Base-by-base conservation (phyloP, 1,139 yeast species). In the Candida gigantensis region DNA sequence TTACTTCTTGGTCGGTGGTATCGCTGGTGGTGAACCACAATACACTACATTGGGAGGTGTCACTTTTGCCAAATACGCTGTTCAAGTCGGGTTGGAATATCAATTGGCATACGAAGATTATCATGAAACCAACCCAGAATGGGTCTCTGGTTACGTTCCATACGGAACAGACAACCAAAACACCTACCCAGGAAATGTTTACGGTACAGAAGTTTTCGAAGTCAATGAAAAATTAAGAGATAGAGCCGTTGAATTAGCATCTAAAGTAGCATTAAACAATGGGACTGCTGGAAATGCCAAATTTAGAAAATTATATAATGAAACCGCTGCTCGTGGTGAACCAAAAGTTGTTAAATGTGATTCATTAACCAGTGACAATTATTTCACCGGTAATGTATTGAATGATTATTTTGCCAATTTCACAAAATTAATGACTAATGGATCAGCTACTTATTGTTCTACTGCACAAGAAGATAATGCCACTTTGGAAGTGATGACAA, bases 391-490 rank as follows among this genome's bases (percentile, higher is more conserved):
- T 41, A 60, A 67, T 37, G 58, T 60, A 13, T 65, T 80, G 47
- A 73, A 70, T 44, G 74, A 76, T 49, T 65, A 77, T 48, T 77
- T 78, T 52, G 53, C 68, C 21, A 65, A 67, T 52, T 74, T 64
- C 51, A 69, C 82, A 23, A 45, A 51, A 19, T 51, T 78, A 46
- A 58, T 79, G 56, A 74, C 84, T 44, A 81, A 81, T 50, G 80
- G 79, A 32, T 68, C 82, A 32, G 83, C 79, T 16, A 62, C 60
- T 20, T 81, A 79, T 63, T 77, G 84, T 57, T 56, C 81, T 23
- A 76, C 84, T 32, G 84, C 83, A 37, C 84, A 79, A 58, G 87
- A 81, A 58, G 86, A 81, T 54, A 77, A 79, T 52, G 86, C 86
- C 23, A 68, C 82, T 9, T 70, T 80, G 50, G 84, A 80, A 55